A percentile compares a stretch with the other conserved stretches of the same genome.
Conservation (phyloP, 2,329 filamentous ascomycete genomes). For the Xylariaceae sp. region DNA sequence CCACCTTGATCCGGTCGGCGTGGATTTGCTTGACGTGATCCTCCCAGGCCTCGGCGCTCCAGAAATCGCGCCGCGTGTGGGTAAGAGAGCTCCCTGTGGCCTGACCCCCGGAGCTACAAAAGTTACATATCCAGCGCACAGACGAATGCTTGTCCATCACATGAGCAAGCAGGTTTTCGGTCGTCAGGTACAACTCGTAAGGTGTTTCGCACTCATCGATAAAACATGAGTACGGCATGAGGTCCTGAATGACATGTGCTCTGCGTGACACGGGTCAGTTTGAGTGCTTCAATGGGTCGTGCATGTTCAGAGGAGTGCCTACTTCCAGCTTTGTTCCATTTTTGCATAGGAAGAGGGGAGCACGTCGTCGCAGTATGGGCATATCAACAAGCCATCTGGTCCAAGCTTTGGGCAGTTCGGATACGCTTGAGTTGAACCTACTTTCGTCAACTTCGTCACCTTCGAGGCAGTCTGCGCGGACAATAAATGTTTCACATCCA, state of each 20-base stretch:
- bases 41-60: background rate
- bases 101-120: background rate
- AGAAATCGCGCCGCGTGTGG: background rate
- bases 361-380: slow-evolving; percentile 2
- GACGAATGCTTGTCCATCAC: background rate
- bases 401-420: background rate
- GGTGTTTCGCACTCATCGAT: background rate
- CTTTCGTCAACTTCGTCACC: background rate
- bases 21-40: background rate
- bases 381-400: background rate
- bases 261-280: background rate
- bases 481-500: background rate
- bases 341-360: background rate
- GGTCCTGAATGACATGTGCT: background rate
- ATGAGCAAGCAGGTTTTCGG: background rate
- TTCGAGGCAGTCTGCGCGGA: background rate
- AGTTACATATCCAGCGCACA: background rate
- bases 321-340: slow-evolving; percentile 4
- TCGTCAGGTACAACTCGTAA: background rate
- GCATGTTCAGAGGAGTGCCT: background rate
- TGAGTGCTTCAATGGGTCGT: background rate
- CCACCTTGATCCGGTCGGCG: background rate
- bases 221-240: slow-evolving; percentile 3
- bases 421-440: background rate
- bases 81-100: too few relatives aligned